A percentile compares a stretch with the other conserved stretches of the same genome.
phyloP scores from a whole-genome alignment of 192 early-diverging fungal species.

The Coemansia sp. region DNA sequence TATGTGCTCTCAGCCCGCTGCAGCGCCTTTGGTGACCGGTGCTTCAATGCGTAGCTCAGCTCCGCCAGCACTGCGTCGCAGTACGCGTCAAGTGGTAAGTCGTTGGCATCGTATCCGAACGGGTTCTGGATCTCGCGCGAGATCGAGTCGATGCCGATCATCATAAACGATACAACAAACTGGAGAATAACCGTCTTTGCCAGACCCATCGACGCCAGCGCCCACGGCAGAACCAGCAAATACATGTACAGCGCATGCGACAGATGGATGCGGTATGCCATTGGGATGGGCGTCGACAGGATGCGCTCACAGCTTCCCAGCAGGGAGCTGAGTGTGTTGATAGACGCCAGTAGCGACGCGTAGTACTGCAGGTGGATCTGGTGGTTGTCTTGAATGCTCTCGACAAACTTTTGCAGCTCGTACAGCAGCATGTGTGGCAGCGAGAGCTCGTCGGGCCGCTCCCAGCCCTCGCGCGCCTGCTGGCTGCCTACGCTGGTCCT shows the following conservation, averaged over 20 bases:
- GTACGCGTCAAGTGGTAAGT: conserved; percentile 62
- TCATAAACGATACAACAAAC: conserved; percentile 68
- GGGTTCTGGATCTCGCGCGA: conserved; percentile 93
- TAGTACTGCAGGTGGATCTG: conserved; percentile 41
- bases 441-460: conserved; percentile 26
- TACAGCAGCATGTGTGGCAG: conserved; percentile 64
- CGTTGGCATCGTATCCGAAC: conserved; percentile 82
- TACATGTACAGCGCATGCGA: conserved; percentile 79
- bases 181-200: conserved; percentile 70
- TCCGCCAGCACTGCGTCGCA: conserved; percentile 51
- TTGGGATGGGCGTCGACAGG: conserved; percentile 80
- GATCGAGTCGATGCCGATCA: conserved; percentile 85
- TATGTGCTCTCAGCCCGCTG: conserved; percentile 22
- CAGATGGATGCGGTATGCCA: conserved; percentile 88
- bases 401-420: conserved; percentile 61
- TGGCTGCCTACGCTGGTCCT: conserved; percentile 17
- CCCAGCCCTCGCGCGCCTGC: conserved; percentile 39
- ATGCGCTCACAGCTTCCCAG: conserved; percentile 82
- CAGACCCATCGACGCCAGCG: conserved; percentile 58
- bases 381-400: conserved; percentile 53
- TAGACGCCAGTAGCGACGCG: conserved; percentile 47
- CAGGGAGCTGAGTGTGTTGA: conserved; percentile 60
- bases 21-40: conserved; percentile 31
- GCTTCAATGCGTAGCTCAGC: conserved; percentile 33
- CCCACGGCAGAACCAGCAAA: conserved; percentile 79